Percentiles rank a stretch among this genome's conserved stretches.
These are phyloP conservation scores for Aureobasidium lini DNA, from an alignment of 2,329 filamentous ascomycete genomes.

Conservation along the genomic window DNA sequence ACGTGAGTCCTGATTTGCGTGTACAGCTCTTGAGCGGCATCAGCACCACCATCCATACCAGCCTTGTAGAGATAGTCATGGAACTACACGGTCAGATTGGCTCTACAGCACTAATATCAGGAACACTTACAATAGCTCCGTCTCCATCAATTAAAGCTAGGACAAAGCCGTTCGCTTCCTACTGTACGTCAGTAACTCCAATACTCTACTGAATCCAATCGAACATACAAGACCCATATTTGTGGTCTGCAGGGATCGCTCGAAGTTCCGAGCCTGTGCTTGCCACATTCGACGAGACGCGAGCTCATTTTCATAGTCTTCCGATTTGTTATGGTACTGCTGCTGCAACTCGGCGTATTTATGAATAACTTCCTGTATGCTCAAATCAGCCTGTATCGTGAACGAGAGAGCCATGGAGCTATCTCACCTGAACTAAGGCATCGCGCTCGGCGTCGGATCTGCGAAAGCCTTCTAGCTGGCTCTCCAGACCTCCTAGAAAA, in stretches of 20 bases:
- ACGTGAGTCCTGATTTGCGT: slow-evolving; percentile 36
- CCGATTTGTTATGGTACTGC: slow-evolving; percentile 26
- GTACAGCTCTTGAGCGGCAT: slow-evolving; percentile 38
- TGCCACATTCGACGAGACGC: slow-evolving; percentile 30
- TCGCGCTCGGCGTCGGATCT: slow-evolving; percentile 26
- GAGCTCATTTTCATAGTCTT: slow-evolving; percentile 31
- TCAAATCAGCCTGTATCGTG: not conserved
- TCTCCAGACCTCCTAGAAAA: not conserved
- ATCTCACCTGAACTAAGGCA: slow-evolving; percentile 19
- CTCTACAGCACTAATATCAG: not conserved
- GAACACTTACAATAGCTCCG: slow-evolving; percentile 36
- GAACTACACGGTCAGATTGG: slow-evolving; percentile 27
- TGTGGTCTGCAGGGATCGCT: slow-evolving; percentile 5
- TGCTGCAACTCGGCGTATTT: slow-evolving; percentile 27
- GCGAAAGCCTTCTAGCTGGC: slow-evolving; percentile 25
- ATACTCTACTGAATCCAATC: not conserved
- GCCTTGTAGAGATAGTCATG: slow-evolving; percentile 36
- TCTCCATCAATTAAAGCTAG: slow-evolving; percentile 44
- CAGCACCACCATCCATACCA: slow-evolving; percentile 36
- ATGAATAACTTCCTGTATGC: slow-evolving; percentile 22
- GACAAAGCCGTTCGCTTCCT: slow-evolving; percentile 35
- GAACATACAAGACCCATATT: slow-evolving; percentile 1
- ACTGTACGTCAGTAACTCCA: not conserved
- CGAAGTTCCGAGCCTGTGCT: slow-evolving; percentile 18
- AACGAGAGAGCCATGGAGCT: not conserved